Conservation (phyloP, 1,139 yeast genomes). For the Geotrichum klebahnii region DNA sequence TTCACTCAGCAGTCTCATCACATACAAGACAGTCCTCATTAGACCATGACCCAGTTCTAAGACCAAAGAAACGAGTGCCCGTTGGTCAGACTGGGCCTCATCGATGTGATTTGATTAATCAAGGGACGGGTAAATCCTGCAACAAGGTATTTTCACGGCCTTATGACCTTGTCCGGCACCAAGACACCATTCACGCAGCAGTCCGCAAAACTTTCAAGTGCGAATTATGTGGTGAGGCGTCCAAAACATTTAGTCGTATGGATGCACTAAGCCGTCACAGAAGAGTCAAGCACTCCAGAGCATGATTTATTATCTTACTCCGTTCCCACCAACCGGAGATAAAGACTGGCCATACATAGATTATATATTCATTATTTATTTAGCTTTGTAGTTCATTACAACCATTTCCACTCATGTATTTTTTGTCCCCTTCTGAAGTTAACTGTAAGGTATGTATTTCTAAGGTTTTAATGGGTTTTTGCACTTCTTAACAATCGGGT, state of each 20-base stretch:
- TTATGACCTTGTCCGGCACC: slow-evolving; percentile 90
- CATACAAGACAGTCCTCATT: neutral
- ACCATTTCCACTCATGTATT: no score
- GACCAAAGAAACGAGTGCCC: slow-evolving; percentile 13
- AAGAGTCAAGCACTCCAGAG: slow-evolving; percentile 65
- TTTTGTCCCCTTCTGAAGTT: no score
- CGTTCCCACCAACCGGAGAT: no score
- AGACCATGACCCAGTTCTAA: slow-evolving; percentile 1
- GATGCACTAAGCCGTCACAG: slow-evolving; percentile 94
- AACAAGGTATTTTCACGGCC: slow-evolving; percentile 85
- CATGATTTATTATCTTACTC: no score
- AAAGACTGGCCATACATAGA: no score
- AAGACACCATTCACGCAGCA: slow-evolving; percentile 90
- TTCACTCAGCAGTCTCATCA: neutral
- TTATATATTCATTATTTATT: no score
- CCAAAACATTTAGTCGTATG: slow-evolving; percentile 86
- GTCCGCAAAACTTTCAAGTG: slow-evolving; percentile 84
- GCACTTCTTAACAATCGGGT: no score
- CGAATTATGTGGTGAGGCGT: slow-evolving; percentile 67
- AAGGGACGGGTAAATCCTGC: slow-evolving; percentile 61
- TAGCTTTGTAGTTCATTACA: no score
- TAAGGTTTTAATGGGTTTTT: no score
- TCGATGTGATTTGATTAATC: slow-evolving; percentile 58
- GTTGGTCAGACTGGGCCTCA: slow-evolving; percentile 42
- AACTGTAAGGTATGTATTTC: no score